Percentiles rank a stretch among this genome's conserved stretches.
These are phyloP conservation scores for Apiospora hydei DNA, from an alignment of 2,329 filamentous ascomycete species.

Conservation along the genomic window DNA sequence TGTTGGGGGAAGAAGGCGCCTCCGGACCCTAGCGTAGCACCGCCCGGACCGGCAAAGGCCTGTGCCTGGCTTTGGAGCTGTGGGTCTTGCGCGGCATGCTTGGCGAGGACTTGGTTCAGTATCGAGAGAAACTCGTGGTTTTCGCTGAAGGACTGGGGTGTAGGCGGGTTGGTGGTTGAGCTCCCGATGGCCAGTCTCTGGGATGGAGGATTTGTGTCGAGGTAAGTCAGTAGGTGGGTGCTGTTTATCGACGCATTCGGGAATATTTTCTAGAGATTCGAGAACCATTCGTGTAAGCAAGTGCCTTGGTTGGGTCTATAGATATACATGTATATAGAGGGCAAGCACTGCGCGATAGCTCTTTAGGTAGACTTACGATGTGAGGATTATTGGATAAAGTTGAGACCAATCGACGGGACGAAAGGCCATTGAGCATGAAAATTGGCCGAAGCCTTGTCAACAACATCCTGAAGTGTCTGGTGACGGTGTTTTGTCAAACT, in stretches of 20 bases:
- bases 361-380: slow-evolving; percentile 54
- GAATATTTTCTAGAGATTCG: slow-evolving; percentile 61
- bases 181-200: slow-evolving; percentile 64
- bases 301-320: not conserved
- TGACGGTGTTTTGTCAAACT: not conserved
- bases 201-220: slow-evolving; percentile 64
- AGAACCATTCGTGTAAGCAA: not conserved
- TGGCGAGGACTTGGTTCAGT: slow-evolving; percentile 62
- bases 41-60: slow-evolving; percentile 66
- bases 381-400: slow-evolving; percentile 59
- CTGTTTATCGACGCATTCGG: slow-evolving; percentile 53
- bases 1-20: slow-evolving; percentile 58
- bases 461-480: slow-evolving; percentile 40
- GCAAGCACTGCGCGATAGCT: slow-evolving; percentile 12
- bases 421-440: slow-evolving; percentile 30
- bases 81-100: slow-evolving; percentile 64
- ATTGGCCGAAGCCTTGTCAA: slow-evolving; percentile 38
- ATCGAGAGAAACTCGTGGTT: slow-evolving; percentile 67
- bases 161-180: slow-evolving; percentile 65
- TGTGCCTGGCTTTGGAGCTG: slow-evolving; percentile 62
- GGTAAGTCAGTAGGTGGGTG: slow-evolving; percentile 64
- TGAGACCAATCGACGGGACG: slow-evolving; percentile 47
- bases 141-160: slow-evolving; percentile 64
- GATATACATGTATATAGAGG: no score
- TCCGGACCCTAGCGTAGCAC: slow-evolving; percentile 58